A percentile compares a stretch with the other conserved stretches of the same genome.
These are phyloP conservation scores for Taxawa tesnikishii DNA, from an alignment of 2,329 filamentous ascomycete species.

Conservation along the genomic window DNA sequence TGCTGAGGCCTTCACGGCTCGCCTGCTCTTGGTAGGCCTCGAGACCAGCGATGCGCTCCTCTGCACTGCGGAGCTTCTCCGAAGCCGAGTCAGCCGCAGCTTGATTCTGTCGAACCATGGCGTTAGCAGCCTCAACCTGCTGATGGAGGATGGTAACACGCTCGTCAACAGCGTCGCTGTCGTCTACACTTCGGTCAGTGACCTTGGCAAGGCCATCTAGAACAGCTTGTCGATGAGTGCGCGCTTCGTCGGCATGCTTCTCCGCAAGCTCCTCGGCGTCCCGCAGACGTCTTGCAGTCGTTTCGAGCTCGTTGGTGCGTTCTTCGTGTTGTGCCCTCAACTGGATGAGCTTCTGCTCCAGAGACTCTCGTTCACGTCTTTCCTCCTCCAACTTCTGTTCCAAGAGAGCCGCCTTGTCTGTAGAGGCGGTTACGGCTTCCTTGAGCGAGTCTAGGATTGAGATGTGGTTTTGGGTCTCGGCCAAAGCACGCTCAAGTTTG, in stretches of 20 bases:
- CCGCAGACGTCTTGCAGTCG: slow-evolving; percentile 57
- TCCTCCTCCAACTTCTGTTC: slow-evolving; percentile 80
- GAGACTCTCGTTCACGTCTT: slow-evolving; percentile 56
- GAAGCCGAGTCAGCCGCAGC: slow-evolving; percentile 75
- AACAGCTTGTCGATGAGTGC: slow-evolving; percentile 71
- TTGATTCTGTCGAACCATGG: slow-evolving; percentile 77
- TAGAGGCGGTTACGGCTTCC: slow-evolving; percentile 65
- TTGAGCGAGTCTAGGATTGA: slow-evolving; percentile 63
- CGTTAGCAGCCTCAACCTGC: slow-evolving; percentile 67
- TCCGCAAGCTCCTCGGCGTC: slow-evolving; percentile 84
- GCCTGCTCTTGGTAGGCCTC: slow-evolving; percentile 97
- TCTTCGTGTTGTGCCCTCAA: slow-evolving; percentile 76
- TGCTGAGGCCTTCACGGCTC: slow-evolving; percentile 79
- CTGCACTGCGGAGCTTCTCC: slow-evolving; percentile 80
- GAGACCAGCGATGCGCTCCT: slow-evolving; percentile 91
- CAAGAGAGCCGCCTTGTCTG: slow-evolving; percentile 61
- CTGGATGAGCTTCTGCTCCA: slow-evolving; percentile 64
- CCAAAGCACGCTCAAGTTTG: slow-evolving; percentile 54
- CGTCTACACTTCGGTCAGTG: slow-evolving; percentile 39
- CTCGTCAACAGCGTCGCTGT: slow-evolving; percentile 44
- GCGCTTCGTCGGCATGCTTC: slow-evolving; percentile 76
- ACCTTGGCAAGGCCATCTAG: slow-evolving; percentile 72
- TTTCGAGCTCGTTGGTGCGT: slow-evolving; percentile 63
- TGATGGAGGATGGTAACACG: slow-evolving; percentile 63
- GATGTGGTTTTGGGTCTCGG: slow-evolving; percentile 56